Conservation (phyloP, 805 yeast genomes). For the Barnettozyma vustinii region DNA sequence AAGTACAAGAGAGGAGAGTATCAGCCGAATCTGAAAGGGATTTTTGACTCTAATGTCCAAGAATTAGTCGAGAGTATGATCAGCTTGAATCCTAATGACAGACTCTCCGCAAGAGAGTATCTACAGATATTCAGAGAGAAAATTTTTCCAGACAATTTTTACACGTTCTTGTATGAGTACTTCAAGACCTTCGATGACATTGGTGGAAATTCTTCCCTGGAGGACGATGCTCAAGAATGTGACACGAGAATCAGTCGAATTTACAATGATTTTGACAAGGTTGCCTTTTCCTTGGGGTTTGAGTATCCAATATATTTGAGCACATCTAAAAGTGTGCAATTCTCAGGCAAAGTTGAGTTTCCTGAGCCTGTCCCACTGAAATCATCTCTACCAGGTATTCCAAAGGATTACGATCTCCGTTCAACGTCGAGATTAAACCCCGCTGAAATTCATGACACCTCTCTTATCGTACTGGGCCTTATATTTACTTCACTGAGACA, state of each 20-base stretch:
- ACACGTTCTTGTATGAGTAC: constrained; percentile 65
- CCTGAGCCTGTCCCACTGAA: constrained; percentile 30
- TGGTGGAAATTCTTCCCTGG: constrained; percentile 20
- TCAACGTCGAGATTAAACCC: constrained; percentile 26
- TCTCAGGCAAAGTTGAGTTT: neutral
- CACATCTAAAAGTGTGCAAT: neutral
- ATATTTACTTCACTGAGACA: constrained; percentile 58
- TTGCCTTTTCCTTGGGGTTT: constrained; percentile 37
- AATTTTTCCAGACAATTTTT: constrained; percentile 65
- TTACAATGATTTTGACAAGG: constrained; percentile 51
- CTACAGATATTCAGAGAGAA: constrained; percentile 43
- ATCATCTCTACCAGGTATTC: constrained; percentile 48
- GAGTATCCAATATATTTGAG: constrained; percentile 19
- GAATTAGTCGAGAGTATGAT: constrained; percentile 61
- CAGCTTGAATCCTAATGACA: constrained; percentile 49
- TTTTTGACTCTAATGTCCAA: constrained; percentile 46
- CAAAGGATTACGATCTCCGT: constrained; percentile 38
- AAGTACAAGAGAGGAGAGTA: constrained; percentile 70
- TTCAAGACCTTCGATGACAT: constrained; percentile 36
- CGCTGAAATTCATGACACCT: constrained; percentile 37
- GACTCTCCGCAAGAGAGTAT: constrained; percentile 52
- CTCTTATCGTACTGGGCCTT: constrained; percentile 52
- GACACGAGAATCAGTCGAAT: constrained; percentile 57
- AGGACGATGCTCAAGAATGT: constrained; percentile 33
- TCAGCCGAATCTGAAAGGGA: constrained; percentile 54